Evolutionary conservation across 352 stramenopile genomes (phyloP), one percentile per base, ranked within the genome.

Genomic region (Thalassiosira hispida): DNA sequence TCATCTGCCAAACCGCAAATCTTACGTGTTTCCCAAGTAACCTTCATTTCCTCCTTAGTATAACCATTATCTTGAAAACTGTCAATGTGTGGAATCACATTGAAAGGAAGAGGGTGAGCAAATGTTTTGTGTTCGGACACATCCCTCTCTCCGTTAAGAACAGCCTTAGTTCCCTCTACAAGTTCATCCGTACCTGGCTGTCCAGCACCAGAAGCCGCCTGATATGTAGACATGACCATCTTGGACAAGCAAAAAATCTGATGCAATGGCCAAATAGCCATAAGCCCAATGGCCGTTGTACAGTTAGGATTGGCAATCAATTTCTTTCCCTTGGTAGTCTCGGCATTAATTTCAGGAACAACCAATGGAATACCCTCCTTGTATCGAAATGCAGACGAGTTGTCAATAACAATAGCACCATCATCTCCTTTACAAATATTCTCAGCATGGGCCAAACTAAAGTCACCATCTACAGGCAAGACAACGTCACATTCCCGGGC

Each of bases 1-100:
- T 94, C 87, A 69, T 94, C 87, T 22, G 73, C 16, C 1, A 94
- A 64, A 42, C 73, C 94, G 74, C 98, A 98, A 86, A 99, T 99
- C 90, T 99, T 99, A 77, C 95, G 93, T 44, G 95, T 98, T 86
- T 99, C 97, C 97, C 97, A 99, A 61, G 96, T 97, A 35, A 99
- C 96, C 84, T 99, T 99, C 96, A 99, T 99, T 91, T 99, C 97
- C 84, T 99, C 97, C 91, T 99, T 99, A 35, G 96, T 99, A 90
- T 98, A 99, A 67, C 96, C 95, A 83, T 99, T 99, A 8, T 97
- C 93, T 88, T 99, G 96, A 83, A 99, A 99, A 83, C 98, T 98
- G 88, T 99, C 97, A 86, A 99, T 99, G 85, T 99, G 97, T 44
- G 97, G 97, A 84, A 99, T 99, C 20, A 99, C 93, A 90, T 99